Percentiles rank a stretch among this genome's conserved stretches.
These are phyloP conservation scores for Mortierella sp. DNA, from an alignment of 371 early-diverging fungal species.

Conservation along the genomic window DNA sequence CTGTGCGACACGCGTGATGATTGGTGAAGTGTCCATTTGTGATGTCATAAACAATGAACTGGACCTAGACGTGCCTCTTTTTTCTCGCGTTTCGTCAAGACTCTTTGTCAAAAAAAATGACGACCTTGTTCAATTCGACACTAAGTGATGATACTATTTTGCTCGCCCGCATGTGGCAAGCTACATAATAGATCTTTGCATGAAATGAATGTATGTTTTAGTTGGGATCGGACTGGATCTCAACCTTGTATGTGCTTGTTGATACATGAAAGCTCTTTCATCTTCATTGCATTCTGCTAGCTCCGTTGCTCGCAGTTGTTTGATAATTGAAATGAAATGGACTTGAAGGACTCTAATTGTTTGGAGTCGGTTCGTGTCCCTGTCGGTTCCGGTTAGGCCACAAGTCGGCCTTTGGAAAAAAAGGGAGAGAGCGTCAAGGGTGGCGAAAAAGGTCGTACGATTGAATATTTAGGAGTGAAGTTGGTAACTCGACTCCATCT, in stretches of 20 bases:
- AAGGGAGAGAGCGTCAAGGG: too few species aligned
- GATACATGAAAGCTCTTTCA: background rate
- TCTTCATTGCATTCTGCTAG: background rate
- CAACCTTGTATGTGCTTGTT: background rate
- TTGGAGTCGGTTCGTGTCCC: too few species aligned
- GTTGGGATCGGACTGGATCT: slow-evolving; percentile 8
- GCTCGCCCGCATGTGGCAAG: background rate
- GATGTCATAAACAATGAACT: too few species aligned
- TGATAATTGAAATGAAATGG: background rate
- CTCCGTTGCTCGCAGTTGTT: background rate
- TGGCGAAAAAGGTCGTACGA: background rate
- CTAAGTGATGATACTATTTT: background rate
- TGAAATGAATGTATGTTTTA: background rate
- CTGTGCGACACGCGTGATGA: too few species aligned
- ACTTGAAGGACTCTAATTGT: background rate
- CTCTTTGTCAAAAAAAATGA: background rate
- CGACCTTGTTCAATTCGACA: slow-evolving; percentile 8
- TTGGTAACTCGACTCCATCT: background rate
- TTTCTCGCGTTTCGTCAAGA: too few species aligned
- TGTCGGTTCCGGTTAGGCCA: too few species aligned
- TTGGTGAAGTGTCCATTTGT: too few species aligned
- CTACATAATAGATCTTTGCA: slow-evolving; percentile 3
- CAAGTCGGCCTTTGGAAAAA: too few species aligned
- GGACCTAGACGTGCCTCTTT: too few species aligned
- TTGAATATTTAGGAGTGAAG: background rate